Evolutionary conservation across 1,284 basidiomycete genomes (phyloP).

Genomic region (Neotropicomus parvogracilis): DNA sequence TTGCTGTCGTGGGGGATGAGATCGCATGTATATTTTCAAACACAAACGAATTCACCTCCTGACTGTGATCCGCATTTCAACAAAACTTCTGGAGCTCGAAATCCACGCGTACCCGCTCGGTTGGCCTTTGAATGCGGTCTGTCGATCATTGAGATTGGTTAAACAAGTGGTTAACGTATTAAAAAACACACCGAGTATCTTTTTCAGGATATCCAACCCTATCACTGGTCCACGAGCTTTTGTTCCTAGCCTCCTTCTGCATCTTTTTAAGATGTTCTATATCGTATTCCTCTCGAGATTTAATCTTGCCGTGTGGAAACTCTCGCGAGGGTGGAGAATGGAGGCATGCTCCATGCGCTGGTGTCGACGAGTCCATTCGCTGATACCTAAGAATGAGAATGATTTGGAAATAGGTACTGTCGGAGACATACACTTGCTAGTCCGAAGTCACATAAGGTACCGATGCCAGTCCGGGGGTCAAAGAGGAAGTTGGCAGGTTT

Average conservation of each 20-base stretch:
- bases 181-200: constrained; percentile 51
- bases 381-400: constrained; percentile 27
- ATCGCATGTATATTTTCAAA: constrained; percentile 4
- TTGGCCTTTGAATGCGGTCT: constrained; percentile 92
- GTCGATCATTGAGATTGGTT: constrained; percentile 10
- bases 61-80: constrained; percentile 94
- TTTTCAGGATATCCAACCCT: constrained; percentile 72
- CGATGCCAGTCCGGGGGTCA: constrained; percentile 79
- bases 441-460: constrained; percentile 94
- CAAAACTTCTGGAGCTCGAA: constrained; percentile 95
- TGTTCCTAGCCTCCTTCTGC: constrained; percentile 62
- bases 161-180: constrained; percentile 1
- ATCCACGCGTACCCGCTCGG: constrained; percentile 93
- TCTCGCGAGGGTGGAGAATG: constrained; percentile 63
- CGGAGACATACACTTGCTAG: constrained; percentile 76
- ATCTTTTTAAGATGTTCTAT: constrained; percentile 45
- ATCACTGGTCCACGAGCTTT: constrained; percentile 54
- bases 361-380: constrained; percentile 53
- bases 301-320: constrained; percentile 65
- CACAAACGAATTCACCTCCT: constrained; percentile 56
- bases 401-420: neutral
- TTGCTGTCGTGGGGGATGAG: constrained; percentile 50
- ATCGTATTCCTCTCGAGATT: constrained; percentile 40
- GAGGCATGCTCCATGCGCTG: constrained; percentile 58
- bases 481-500: constrained; percentile 99